These are phyloP conservation scores for Prosopis cineraria DNA, from an alignment of 306 rosid genomes.

Conservation along the genomic window DNA sequence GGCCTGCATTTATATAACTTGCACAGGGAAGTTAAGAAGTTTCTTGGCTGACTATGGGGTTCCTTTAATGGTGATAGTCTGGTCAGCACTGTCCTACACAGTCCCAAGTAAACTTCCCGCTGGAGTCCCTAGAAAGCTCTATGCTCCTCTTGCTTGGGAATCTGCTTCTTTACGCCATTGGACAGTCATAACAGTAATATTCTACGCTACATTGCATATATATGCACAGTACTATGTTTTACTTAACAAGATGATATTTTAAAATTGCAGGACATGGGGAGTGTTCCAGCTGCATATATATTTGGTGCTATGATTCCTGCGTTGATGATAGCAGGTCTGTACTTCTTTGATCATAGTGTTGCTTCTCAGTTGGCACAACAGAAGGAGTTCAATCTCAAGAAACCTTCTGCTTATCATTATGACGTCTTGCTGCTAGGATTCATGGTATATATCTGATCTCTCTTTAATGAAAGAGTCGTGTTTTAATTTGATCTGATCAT, in stretches of 20 bases:
- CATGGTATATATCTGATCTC: constrained; percentile 44
- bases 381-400: constrained; percentile 87
- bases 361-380: constrained; percentile 92
- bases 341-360: constrained; percentile 90
- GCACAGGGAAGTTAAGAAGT: constrained; percentile 68
- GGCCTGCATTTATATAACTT: constrained; percentile 9
- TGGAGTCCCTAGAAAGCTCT: constrained; percentile 79
- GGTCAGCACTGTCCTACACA: constrained; percentile 71
- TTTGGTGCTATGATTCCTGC: constrained; percentile 83
- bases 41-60: constrained; percentile 85
- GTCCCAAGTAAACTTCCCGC: constrained; percentile 66
- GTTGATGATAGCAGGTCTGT: constrained; percentile 80
- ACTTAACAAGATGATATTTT: not conserved
- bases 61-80: constrained; percentile 75
- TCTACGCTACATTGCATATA: too few species aligned
- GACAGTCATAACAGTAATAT: constrained; percentile 75
- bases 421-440: constrained; percentile 78
- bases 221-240: too few species aligned
- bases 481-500: not conserved
- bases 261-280: constrained; percentile 72
- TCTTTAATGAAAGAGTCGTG: not conserved
- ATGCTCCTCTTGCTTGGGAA: constrained; percentile 81
- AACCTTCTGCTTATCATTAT: constrained; percentile 85
- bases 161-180: constrained; percentile 72
- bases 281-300: constrained; percentile 62